Conservation (phyloP, 2,329 filamentous ascomycete species). For the Fusarium sp. region DNA sequence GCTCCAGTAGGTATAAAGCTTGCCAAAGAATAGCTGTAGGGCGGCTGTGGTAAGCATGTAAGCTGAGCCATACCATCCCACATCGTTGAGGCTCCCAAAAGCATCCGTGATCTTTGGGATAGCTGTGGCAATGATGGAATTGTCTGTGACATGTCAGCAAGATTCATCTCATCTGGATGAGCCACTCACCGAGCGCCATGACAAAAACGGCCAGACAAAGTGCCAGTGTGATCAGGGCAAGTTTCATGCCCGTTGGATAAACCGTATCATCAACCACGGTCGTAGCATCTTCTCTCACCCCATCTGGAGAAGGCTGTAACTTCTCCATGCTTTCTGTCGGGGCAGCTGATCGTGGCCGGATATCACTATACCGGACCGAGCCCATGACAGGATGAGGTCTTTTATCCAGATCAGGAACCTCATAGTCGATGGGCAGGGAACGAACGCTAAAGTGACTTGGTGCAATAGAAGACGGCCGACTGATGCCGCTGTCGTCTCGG, state of each 20-base stretch:
- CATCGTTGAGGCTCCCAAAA: constrained; percentile 58
- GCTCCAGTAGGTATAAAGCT: constrained; percentile 59
- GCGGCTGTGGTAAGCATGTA: constrained; percentile 57
- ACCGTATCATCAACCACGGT: constrained; percentile 18
- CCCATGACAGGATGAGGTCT: constrained; percentile 39
- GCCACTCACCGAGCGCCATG: constrained; percentile 52
- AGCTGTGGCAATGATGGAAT: constrained; percentile 58
- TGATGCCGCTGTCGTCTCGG: constrained; percentile 39
- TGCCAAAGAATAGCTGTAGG: constrained; percentile 55
- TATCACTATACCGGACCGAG: constrained; percentile 38
- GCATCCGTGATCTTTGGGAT: constrained; percentile 58
- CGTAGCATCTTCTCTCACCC: background rate
- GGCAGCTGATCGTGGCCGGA: constrained; percentile 33
- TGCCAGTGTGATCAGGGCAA: constrained; percentile 52
- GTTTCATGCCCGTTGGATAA: constrained; percentile 43
- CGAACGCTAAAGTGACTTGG: constrained; percentile 39
- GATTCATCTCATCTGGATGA: no score
- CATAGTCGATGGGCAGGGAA: constrained; percentile 32
- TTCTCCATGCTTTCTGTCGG: constrained; percentile 46
- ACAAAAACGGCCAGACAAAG: constrained; percentile 55
- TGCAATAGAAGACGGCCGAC: constrained; percentile 38
- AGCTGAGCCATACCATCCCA: constrained; percentile 63
- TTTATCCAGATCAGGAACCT: constrained; percentile 17
- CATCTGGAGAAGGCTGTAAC: constrained; percentile 19
- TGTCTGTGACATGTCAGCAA: constrained; percentile 43